Evolutionary conservation across 345 rosid species (phyloP).

Genomic region (Sisymbrium irio): DNA sequence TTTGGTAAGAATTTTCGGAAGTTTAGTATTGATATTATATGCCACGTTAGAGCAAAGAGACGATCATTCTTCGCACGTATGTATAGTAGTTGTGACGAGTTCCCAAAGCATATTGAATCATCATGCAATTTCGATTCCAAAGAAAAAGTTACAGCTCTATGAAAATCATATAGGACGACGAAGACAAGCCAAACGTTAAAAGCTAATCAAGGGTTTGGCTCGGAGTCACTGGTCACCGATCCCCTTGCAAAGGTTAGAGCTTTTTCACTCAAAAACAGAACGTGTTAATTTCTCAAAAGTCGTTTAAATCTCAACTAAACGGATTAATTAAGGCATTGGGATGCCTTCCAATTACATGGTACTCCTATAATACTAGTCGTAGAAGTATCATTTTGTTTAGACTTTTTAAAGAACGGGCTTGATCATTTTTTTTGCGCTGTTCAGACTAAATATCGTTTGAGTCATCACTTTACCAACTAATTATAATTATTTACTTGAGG

Average conservation of each 20-base stretch:
- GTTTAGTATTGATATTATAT: neutral
- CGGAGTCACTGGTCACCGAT: neutral
- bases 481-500: neutral
- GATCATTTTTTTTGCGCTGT: neutral
- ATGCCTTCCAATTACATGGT: neutral
- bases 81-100: neutral
- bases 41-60: neutral
- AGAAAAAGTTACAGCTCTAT: neutral
- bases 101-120: neutral
- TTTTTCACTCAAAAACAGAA: neutral
- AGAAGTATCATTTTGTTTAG: neutral
- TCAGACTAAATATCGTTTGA: neutral
- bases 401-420: neutral
- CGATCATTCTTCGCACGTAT: neutral
- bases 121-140: neutral
- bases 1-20: neutral
- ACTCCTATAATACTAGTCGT: neutral
- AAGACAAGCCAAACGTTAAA: neutral
- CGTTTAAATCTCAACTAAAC: neutral
- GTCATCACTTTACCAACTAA: conserved; percentile 5
- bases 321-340: neutral
- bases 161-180: neutral
- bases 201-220: neutral
- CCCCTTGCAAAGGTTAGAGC: neutral
- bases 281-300: too few relatives aligned